phyloP scores from a whole-genome alignment of 768 basidiomycete genomes.

The Lepiota subincarnata region DNA sequence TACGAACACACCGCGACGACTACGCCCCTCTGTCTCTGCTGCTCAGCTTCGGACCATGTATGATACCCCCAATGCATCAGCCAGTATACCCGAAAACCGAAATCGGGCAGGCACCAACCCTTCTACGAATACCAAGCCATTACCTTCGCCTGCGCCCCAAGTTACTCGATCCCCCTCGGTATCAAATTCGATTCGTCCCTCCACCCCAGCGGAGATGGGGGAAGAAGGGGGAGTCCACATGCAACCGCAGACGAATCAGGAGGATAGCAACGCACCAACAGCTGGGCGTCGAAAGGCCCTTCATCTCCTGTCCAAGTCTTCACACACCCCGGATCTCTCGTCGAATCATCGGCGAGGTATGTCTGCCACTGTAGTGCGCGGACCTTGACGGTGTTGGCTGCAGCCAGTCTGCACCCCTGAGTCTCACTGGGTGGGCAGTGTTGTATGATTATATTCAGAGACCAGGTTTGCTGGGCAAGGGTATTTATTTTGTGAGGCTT shows the following conservation, averaged over 20 bases:
- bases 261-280: slow-evolving; percentile 49
- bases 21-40: slow-evolving; percentile 75
- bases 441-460: slow-evolving; percentile 23
- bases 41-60: slow-evolving; percentile 62
- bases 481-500: slow-evolving; percentile 3
- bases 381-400: slow-evolving; percentile 28
- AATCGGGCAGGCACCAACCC: slow-evolving; percentile 69
- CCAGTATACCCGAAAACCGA: slow-evolving; percentile 39
- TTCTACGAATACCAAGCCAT: slow-evolving; percentile 31
- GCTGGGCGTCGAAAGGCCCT: slow-evolving; percentile 64
- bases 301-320: slow-evolving; percentile 61
- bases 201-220: slow-evolving; percentile 31
- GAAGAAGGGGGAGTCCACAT: slow-evolving; percentile 52
- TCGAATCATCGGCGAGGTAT: slow-evolving; percentile 48
- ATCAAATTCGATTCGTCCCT: slow-evolving; percentile 43
- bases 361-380: slow-evolving; percentile 49
- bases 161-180: slow-evolving; percentile 55
- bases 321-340: slow-evolving; percentile 32
- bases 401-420: slow-evolving; percentile 10
- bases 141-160: slow-evolving; percentile 39
- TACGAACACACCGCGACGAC: slow-evolving; percentile 52
- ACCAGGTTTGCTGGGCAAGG: slow-evolving; percentile 3
- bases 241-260: slow-evolving; percentile 47
- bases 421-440: slow-evolving; percentile 21
- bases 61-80: slow-evolving; percentile 28